Percentiles rank a stretch among this genome's conserved stretches.
These are phyloP conservation scores for Eucalyptus shirleyi DNA, from an alignment of 345 rosid species.

Conservation along the genomic window DNA sequence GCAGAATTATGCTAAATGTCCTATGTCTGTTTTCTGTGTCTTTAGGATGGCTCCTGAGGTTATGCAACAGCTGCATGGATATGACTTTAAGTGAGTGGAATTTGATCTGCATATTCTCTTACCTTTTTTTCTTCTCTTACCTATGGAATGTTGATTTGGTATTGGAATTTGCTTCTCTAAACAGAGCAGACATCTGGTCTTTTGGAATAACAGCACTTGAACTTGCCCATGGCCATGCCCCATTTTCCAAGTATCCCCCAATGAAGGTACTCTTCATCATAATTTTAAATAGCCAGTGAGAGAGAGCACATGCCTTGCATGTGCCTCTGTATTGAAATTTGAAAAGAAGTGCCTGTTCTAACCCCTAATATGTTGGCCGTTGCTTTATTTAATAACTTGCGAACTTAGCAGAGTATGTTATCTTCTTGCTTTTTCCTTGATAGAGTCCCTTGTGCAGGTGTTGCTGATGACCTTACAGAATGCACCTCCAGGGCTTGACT, in stretches of 20 bases:
- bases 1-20: not conserved
- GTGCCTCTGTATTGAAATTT: not conserved
- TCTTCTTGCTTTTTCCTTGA: not conserved
- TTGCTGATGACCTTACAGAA: constrained; percentile 97
- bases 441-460: constrained; percentile 34
- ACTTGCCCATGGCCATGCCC: constrained; percentile 99
- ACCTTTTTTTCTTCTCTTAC: not conserved
- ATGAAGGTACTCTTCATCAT: constrained; percentile 51
- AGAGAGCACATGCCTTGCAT: not conserved
- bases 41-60: constrained; percentile 99
- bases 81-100: constrained; percentile 90
- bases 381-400: not conserved
- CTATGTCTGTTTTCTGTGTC: not conserved
- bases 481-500: constrained; percentile 99
- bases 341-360: not conserved
- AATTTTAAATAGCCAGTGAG: not conserved
- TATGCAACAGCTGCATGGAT: constrained; percentile 98
- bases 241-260: constrained; percentile 97
- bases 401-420: not conserved
- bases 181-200: constrained; percentile 99
- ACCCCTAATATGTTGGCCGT: not conserved
- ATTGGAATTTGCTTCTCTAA: constrained; percentile 2
- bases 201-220: constrained; percentile 98
- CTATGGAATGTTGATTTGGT: not conserved
- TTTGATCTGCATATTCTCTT: not conserved